phyloP scores from a whole-genome alignment of 2,329 filamentous ascomycete species.

The Paramyrothecium roridum region DNA sequence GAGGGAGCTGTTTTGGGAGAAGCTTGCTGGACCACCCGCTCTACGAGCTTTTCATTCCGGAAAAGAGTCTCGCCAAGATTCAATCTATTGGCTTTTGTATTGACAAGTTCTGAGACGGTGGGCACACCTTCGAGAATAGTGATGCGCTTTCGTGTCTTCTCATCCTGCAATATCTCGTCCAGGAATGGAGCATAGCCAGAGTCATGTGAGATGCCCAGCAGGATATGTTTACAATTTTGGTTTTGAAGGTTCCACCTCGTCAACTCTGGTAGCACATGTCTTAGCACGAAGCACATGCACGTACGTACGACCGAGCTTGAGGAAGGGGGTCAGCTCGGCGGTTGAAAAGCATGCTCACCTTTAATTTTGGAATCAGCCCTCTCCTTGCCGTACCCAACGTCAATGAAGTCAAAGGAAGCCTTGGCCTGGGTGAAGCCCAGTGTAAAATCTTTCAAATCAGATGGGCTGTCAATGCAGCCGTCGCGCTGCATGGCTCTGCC shows the following conservation, averaged over 20 bases:
- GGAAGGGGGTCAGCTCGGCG: conserved; percentile 2
- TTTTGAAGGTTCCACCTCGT: conserved; percentile 57
- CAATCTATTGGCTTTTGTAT: conserved; percentile 43
- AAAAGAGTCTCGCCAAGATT: conserved; percentile 47
- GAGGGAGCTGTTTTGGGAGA: conserved; percentile 4
- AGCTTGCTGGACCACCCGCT: conserved; percentile 17
- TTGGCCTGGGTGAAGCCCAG: conserved; percentile 58
- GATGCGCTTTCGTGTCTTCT: conserved; percentile 38
- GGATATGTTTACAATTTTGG: conserved; percentile 57
- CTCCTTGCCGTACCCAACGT: conserved; percentile 58
- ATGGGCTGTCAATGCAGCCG: conserved; percentile 39
- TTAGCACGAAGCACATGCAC: conserved; percentile 4
- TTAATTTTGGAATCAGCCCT: conserved; percentile 58
- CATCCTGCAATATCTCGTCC: conserved; percentile 48
- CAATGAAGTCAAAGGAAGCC: conserved; percentile 61
- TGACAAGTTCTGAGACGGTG: conserved; percentile 44
- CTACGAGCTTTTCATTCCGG: conserved; percentile 48
- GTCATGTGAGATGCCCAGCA: conserved; percentile 62
- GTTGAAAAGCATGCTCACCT: conserved; percentile 36
- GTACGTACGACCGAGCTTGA: no score
- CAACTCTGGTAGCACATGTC: conserved; percentile 33
- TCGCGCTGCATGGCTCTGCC: conserved; percentile 46
- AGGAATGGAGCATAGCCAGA: conserved; percentile 58
- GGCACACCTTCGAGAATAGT: conserved; percentile 53
- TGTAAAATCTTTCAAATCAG: conserved; percentile 53